Conservation (phyloP, 2,329 filamentous ascomycete species). For the Arthrocladium fulminans region DNA sequence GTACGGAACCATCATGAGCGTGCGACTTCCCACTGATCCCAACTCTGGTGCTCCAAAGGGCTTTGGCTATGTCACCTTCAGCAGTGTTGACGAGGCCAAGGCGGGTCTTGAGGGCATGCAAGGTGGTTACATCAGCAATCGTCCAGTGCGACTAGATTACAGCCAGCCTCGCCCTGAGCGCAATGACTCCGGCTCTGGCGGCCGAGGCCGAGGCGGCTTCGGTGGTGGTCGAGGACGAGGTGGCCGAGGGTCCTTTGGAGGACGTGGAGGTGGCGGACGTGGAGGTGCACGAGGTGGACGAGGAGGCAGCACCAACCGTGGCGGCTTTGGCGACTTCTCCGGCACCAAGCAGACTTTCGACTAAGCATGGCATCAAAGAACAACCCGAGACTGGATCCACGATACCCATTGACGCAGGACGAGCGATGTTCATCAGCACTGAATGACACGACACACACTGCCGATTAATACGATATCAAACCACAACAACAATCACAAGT, state of each 20-base stretch:
- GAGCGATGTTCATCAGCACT: background rate
- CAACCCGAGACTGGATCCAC: background rate
- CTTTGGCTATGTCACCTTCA: slow-evolving; percentile 83
- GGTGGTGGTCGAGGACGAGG: slow-evolving; percentile 46
- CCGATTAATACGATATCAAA: background rate
- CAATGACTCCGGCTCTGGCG: slow-evolving; percentile 35
- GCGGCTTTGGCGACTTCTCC: slow-evolving; percentile 57
- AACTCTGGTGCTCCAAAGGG: slow-evolving; percentile 81
- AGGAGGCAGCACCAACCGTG: slow-evolving; percentile 39
- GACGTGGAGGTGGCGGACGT: slow-evolving; percentile 40
- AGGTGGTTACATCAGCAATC: slow-evolving; percentile 62
- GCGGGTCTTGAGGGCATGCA: slow-evolving; percentile 61
- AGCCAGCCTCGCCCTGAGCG: slow-evolving; percentile 58
- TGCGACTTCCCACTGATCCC: slow-evolving; percentile 80
- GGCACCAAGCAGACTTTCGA: slow-evolving; percentile 70
- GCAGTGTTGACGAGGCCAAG: slow-evolving; percentile 73
- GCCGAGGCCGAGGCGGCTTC: slow-evolving; percentile 43
- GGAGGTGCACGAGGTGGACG: slow-evolving; percentile 38
- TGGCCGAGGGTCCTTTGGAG: slow-evolving; percentile 34
- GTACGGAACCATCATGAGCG: slow-evolving; percentile 61
- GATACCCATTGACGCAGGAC: background rate
- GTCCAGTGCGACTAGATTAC: slow-evolving; percentile 74
- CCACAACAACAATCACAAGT: background rate
- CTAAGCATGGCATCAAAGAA: slow-evolving; percentile 20
- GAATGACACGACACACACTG: background rate